Evolutionary conservation across 257 asterid genomes (phyloP).

Genomic region (Fraxinus cuspidata): DNA sequence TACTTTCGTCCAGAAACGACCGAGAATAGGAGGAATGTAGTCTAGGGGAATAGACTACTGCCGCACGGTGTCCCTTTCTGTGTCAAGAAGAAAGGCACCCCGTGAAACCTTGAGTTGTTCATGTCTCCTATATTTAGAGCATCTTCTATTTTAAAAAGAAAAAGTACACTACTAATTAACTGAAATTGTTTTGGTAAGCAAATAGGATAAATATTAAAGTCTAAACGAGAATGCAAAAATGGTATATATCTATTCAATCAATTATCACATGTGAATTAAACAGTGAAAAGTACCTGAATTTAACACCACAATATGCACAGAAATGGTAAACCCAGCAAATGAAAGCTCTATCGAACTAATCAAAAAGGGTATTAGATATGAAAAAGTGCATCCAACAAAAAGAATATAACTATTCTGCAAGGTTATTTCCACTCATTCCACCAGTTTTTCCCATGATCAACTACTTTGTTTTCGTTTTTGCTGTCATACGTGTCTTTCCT

Average conservation of each 20-base stretch:
- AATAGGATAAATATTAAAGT: conserved; percentile 19
- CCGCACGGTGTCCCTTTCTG: too few relatives aligned
- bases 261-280: conserved; percentile 27
- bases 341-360: conserved; percentile 18
- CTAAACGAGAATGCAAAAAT: conserved; percentile 28
- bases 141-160: not conserved
- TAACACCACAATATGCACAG: conserved; percentile 39
- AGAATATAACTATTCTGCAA: conserved; percentile 53
- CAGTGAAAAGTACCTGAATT: conserved; percentile 29
- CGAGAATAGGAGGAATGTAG: too few relatives aligned
- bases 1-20: too few relatives aligned
- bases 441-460: conserved; percentile 54
- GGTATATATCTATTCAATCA: conserved; percentile 36
- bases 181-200: not conserved
- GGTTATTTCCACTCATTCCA: conserved; percentile 73
- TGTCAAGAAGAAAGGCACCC: too few relatives aligned
- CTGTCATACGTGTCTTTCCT: conserved; percentile 38
- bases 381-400: conserved; percentile 25
- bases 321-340: conserved; percentile 20
- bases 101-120: too few relatives aligned
- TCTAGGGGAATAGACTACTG: too few relatives aligned
- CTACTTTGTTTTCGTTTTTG: conserved; percentile 48
- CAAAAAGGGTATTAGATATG: not conserved
- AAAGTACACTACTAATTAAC: not conserved
- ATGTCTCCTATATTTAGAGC: not conserved